Percentiles rank a stretch among this genome's conserved stretches.
These are phyloP conservation scores for Cutaneotrichosporon sp. DNA, from an alignment of 1,284 basidiomycete species.

Conservation along the genomic window DNA sequence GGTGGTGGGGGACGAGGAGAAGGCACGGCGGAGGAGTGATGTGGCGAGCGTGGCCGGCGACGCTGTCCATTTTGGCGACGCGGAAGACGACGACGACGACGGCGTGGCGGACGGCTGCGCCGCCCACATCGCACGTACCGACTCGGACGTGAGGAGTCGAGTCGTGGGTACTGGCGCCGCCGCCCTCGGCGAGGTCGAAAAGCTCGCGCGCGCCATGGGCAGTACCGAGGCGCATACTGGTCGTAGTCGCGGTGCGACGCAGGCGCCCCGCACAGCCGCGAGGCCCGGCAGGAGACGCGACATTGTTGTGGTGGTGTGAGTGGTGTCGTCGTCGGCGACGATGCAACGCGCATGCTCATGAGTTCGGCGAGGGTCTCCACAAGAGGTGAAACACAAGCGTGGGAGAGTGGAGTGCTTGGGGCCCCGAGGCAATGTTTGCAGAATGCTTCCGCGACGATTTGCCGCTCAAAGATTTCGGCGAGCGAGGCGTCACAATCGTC, in stretches of 20 bases:
- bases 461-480: conserved; percentile 15
- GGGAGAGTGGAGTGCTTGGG: conserved; percentile 5
- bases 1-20: conserved; percentile 1
- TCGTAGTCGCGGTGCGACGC: not conserved
- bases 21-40: conserved; percentile 6
- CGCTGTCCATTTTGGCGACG: not conserved
- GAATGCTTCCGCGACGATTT: conserved; percentile 1
- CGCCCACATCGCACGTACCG: not conserved
- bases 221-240: not conserved
- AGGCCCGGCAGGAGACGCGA: conserved; percentile 13
- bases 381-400: not conserved
- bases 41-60: not conserved
- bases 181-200: not conserved
- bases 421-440: not conserved
- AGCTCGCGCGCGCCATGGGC: not conserved
- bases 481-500: not conserved
- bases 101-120: not conserved
- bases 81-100: not conserved
- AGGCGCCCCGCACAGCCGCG: not conserved
- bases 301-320: conserved; percentile 2
- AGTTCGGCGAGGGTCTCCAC: too few species aligned
- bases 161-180: not conserved
- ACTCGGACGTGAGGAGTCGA: not conserved
- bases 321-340: not conserved
- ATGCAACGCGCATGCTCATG: not conserved